Base-by-base conservation (phyloP, 352 stramenopile genomes). In the Phytopythium boreale region DNA sequence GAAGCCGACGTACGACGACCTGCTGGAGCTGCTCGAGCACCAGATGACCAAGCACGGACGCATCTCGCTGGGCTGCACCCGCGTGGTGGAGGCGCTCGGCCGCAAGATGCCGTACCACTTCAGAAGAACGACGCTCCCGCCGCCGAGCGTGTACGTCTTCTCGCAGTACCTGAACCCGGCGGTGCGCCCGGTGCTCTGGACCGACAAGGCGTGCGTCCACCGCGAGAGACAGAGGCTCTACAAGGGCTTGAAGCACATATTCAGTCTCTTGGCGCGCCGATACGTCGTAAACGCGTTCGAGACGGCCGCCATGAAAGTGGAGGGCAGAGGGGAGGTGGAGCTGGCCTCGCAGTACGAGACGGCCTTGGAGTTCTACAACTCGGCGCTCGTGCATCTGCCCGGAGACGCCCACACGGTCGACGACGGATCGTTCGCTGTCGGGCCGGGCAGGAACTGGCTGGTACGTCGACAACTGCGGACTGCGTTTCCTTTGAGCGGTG, bases 321-420 rank as follows among this genome's bases (percentile, higher is more conserved):
- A 74, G 58, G 59, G 44, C 11, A 66, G 71, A n/a, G 81, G 83
- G 0, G 56, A 61, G 17, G 26, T 62, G 5, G 75, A 87, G 62
- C 64, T 92, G 58, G 46, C 75, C 10, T 63, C 72, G 49, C 84
- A 92, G 61, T 80, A 83, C 59, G 66, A 74, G 19, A 61, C 80
- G 29, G 84, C 84, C 9, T 64, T 92, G 56, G 79, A 87, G 57
- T 70, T 86, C 53, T 89, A 83, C 58, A 67, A 87, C 62, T 85
- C 84, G 24, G 68, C 71, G 31, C 69, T 89, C 14, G 73, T 80
- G 39, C 74, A 79, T 43, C 66, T 67, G 14, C 52, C 71, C 41
- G 52, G 57, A 26, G 67, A 73, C 70, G 41, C 57, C 22, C 59
- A 67, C 61, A 49, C 47, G 24, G 71, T 67, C 26, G 52, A 70